Base-by-base conservation (phyloP, 768 basidiomycete species). In the Rhizopogon vulgaris region DNA sequence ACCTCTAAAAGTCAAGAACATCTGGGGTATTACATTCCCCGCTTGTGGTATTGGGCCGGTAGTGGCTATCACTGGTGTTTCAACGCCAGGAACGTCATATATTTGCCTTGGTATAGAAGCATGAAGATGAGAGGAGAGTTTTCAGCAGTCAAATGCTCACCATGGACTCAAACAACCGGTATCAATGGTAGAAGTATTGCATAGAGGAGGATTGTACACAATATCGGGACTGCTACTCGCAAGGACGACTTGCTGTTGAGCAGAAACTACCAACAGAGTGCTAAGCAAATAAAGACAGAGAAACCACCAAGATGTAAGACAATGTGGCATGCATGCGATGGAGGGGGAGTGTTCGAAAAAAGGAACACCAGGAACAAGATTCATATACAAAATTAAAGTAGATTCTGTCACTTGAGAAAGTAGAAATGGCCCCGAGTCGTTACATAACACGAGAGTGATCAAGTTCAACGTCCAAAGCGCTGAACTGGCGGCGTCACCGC, bases 1-100 rank as follows among this genome's bases (percentile, higher is more conserved):
- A 80, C 82, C 82, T 69, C 70, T 71, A 65, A 82, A 80, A 30
- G 67, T 69, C 50, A 84, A 61, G 58, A 82, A 83, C 68, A 83
- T 69, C 52, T 83, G 82, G 2, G 80, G 82, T 52, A 80, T 63
- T 37, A 79, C 70, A 51, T 73, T 63, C 18, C 63, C 71, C 14
- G 73, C 65, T 38, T 63, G 65, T 37, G 71, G 59, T 57, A 70
- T 68, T 5, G 78, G 76, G 1, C 81, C 80, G 40, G 18, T 24
- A 17, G 78, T 77, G 36, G 72, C 65, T 25, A 67, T 58, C 9
- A 59, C 6, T 15, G 57, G 46, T 1, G 48, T 55, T 10, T 57
- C 64, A 34, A 52, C 32, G 38, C 39, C 27, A 3, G 55, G 51
- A 34, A 28, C 51, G 49, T 52, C 40, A 10, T 57, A 53, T 51